These are phyloP conservation scores for Epichloe aotearoae DNA, from an alignment of 2,329 filamentous ascomycete genomes.

Conservation along the genomic window DNA sequence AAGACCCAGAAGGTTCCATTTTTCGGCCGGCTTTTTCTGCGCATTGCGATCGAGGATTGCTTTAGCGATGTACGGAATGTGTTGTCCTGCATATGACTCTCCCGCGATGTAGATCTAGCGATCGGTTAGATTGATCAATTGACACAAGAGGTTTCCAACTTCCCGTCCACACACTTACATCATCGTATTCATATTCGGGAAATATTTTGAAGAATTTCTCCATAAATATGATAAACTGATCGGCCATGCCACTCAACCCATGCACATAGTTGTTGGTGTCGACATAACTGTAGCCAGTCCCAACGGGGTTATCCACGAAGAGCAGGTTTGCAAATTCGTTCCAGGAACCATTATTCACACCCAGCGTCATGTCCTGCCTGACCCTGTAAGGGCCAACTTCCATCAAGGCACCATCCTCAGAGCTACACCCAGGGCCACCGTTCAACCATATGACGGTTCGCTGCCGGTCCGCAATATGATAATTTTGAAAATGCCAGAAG, in stretches of 20 bases:
- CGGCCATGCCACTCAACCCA: slow-evolving; percentile 78
- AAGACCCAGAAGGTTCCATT: slow-evolving; percentile 72
- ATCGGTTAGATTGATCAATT: neutral
- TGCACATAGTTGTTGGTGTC: slow-evolving; percentile 77
- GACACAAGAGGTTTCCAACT: no score
- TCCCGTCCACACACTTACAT: slow-evolving; percentile 47
- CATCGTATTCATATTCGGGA: slow-evolving; percentile 80
- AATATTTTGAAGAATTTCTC: slow-evolving; percentile 87
- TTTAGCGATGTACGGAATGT: slow-evolving; percentile 94
- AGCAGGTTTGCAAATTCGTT: slow-evolving; percentile 94
- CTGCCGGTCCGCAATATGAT: slow-evolving; percentile 83
- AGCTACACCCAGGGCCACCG: slow-evolving; percentile 92
- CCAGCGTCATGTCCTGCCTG: slow-evolving; percentile 56
- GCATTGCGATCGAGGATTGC: slow-evolving; percentile 83
- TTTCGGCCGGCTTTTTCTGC: slow-evolving; percentile 17
- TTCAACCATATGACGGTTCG: slow-evolving; percentile 95
- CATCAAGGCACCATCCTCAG: slow-evolving; percentile 92
- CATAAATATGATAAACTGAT: slow-evolving; percentile 76
- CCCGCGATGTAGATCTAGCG: slow-evolving; percentile 79
- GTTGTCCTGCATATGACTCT: slow-evolving; percentile 92
- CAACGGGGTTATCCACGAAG: slow-evolving; percentile 94
- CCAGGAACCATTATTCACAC: slow-evolving; percentile 90
- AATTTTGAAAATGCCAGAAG: slow-evolving; percentile 96
- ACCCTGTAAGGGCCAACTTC: slow-evolving; percentile 90
- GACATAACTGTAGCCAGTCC: slow-evolving; percentile 92